phyloP scores from a whole-genome alignment of 148 eudicot genomes.

The Dianthus caryophyllus region DNA sequence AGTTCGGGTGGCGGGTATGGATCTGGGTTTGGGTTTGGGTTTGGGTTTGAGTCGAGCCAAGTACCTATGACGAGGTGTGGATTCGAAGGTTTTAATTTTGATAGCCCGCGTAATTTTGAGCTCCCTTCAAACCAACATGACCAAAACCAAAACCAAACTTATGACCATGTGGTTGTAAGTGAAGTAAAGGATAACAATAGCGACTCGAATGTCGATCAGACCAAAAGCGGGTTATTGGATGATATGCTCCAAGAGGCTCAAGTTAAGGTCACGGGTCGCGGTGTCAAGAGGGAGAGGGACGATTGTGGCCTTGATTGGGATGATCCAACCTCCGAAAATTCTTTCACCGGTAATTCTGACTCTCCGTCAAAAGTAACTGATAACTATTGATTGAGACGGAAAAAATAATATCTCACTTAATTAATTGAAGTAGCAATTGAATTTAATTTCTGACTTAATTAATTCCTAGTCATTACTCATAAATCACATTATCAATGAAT shows the following conservation, averaged over 20 bases:
- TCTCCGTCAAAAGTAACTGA: too few relatives aligned
- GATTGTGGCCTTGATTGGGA: constrained; percentile 33
- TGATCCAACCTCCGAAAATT: constrained; percentile 40
- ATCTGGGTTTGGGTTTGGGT: constrained; percentile 18
- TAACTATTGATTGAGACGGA: too few relatives aligned
- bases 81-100: constrained; percentile 11
- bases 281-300: constrained; percentile 23
- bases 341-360: constrained; percentile 43
- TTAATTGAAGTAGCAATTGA: background rate
- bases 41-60: constrained; percentile 19
- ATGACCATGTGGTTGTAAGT: constrained; percentile 8
- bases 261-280: constrained; percentile 23
- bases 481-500: background rate
- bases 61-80: background rate
- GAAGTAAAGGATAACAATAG: constrained; percentile 18
- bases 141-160: constrained; percentile 20
- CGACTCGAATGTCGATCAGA: constrained; percentile 17
- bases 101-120: constrained; percentile 27
- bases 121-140: constrained; percentile 76
- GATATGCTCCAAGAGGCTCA: constrained; percentile 63
- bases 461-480: background rate
- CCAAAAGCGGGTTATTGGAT: constrained; percentile 74
- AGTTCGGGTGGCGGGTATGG: too few relatives aligned
- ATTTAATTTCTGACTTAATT: background rate
- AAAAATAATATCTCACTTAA: background rate